Conservation (phyloP, 495 filamentous ascomycete species). For the Glutinoglossum americanum region DNA sequence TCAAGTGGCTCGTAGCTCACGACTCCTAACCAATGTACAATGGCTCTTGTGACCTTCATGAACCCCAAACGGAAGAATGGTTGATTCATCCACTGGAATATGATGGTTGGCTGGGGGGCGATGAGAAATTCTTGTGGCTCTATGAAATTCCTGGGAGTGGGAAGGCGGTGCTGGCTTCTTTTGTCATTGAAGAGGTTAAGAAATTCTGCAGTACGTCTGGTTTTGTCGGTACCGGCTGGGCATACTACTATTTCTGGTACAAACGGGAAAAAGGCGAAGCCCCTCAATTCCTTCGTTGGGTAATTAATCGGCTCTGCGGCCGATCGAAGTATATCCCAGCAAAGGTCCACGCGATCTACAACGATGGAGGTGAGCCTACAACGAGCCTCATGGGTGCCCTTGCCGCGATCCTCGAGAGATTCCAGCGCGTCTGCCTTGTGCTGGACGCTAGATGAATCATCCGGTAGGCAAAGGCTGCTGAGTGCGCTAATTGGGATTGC, state of each 20-base stretch:
- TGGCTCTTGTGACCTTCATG: neutral
- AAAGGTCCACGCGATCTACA: neutral
- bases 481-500: neutral
- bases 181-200: slow-evolving; percentile 13
- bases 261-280: neutral
- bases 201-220: neutral
- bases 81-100: neutral
- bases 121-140: slow-evolving; percentile 12
- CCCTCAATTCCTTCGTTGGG: neutral
- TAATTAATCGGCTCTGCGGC: neutral
- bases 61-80: neutral
- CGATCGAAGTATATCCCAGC: neutral
- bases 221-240: neutral
- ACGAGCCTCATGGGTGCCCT: neutral
- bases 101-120: neutral
- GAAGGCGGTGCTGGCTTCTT: slow-evolving; percentile 19
- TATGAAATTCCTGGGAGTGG: slow-evolving; percentile 20
- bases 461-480: neutral
- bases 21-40: neutral
- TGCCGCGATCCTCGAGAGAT: neutral
- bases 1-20: neutral
- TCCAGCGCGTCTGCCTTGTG: neutral
- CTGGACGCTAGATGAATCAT: neutral
- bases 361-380: neutral
- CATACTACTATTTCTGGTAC: neutral